Conservation (phyloP, 2,329 filamentous ascomycete species). For the Apiospora malaysiana region DNA sequence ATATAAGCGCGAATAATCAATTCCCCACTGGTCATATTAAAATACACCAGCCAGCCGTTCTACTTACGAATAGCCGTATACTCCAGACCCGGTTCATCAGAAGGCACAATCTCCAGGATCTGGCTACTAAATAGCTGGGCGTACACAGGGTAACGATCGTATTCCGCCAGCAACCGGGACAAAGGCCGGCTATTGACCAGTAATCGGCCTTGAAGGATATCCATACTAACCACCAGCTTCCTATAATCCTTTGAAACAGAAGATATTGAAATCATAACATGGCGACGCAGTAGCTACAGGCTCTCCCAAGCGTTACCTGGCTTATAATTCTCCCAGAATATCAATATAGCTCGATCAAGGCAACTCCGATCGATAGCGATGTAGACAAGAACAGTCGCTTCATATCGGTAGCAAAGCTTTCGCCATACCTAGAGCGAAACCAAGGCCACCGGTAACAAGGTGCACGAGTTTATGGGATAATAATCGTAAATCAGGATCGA, state of each 20-base stretch:
- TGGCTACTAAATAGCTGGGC: neutral
- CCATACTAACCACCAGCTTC: slow-evolving; percentile 5
- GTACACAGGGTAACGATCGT: neutral
- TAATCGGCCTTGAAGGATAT: neutral
- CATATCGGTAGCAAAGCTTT: slow-evolving; percentile 6
- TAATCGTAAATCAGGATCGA: slow-evolving; percentile 5
- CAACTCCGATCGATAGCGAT: neutral
- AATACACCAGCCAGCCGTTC: neutral
- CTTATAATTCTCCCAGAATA: slow-evolving; percentile 6
- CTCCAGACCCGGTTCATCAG: neutral
- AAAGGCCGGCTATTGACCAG: neutral
- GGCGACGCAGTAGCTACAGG: neutral
- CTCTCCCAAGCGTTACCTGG: neutral
- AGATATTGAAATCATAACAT: neutral
- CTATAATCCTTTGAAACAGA: neutral
- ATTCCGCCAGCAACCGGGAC: neutral
- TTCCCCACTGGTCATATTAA: neutral
- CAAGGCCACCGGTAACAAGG: neutral
- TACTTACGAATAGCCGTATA: neutral
- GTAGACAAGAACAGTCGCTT: neutral
- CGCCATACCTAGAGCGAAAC: slow-evolving; percentile 6
- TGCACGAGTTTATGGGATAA: neutral
- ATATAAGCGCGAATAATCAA: neutral
- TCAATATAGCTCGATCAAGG: neutral
- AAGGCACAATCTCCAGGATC: neutral